phyloP scores from a whole-genome alignment of 148 eudicot species.

The Vaccinium myrtillus region DNA sequence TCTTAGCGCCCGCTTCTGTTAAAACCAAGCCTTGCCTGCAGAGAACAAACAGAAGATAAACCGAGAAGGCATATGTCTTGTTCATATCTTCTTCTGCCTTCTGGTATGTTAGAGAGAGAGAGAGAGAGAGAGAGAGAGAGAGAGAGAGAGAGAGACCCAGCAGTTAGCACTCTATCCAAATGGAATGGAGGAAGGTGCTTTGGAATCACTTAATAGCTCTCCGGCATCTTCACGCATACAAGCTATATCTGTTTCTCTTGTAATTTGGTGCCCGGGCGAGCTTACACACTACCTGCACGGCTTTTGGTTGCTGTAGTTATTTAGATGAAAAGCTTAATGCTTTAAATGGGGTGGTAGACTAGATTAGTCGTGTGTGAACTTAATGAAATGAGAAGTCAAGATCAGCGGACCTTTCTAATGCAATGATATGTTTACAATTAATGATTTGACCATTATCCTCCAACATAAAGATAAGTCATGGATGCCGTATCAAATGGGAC shows the following conservation, averaged over 20 bases:
- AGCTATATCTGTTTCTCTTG: background rate
- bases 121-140: background rate
- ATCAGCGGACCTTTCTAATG: background rate
- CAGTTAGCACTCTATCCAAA: background rate
- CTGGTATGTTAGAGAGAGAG: background rate
- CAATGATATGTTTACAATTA: too few species aligned
- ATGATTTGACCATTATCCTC: background rate
- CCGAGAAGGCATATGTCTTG: background rate
- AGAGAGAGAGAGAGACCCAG: too few species aligned
- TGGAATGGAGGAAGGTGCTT: background rate
- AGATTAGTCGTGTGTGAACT: background rate
- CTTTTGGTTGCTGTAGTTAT: background rate
- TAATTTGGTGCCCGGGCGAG: background rate
- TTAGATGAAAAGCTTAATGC: background rate
- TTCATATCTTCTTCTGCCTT: slow-evolving; percentile 2
- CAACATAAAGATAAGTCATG: background rate
- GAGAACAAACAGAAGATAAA: background rate
- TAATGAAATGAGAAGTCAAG: background rate
- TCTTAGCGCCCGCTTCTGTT: background rate
- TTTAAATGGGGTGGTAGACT: background rate
- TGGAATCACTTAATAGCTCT: background rate
- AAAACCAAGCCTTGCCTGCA: background rate
- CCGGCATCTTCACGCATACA: background rate
- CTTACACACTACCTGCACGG: background rate
- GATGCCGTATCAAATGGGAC: background rate